A percentile compares a stretch with the other conserved stretches of the same genome.
Conservation (phyloP, 2,329 filamentous ascomycete species). For the Tolypocladium album region DNA sequence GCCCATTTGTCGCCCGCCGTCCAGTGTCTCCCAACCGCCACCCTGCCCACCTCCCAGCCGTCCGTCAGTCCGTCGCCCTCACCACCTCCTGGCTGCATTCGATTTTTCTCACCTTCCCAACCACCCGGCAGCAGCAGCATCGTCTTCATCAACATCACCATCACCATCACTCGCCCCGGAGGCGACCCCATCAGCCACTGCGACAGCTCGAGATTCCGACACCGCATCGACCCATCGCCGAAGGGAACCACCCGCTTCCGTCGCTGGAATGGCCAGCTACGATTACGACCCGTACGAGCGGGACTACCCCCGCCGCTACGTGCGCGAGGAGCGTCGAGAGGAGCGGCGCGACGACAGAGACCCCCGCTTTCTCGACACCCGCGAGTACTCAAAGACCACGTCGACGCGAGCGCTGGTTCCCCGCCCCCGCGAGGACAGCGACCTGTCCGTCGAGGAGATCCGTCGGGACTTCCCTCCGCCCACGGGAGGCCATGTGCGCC, state of each 20-base stretch:
- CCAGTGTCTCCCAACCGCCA: too few species aligned
- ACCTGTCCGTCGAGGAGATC: slow-evolving; percentile 69
- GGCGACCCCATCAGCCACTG: background rate
- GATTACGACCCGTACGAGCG: slow-evolving; percentile 48
- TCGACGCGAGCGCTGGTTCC: slow-evolving; percentile 44
- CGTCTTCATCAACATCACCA: background rate
- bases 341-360: slow-evolving; percentile 41
- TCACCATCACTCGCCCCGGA: background rate
- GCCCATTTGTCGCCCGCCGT: background rate
- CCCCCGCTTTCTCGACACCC: slow-evolving; percentile 41
- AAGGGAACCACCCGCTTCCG: background rate
- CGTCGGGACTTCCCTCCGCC: slow-evolving; percentile 75
- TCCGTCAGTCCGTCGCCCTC: background rate
- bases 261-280: slow-evolving; percentile 32
- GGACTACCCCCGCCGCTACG: slow-evolving; percentile 39
- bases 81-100: background rate
- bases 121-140: background rate
- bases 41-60: background rate
- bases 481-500: slow-evolving; percentile 38
- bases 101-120: background rate
- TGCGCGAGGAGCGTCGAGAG: slow-evolving; percentile 44
- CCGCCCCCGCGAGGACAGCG: slow-evolving; percentile 59
- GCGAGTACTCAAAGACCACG: slow-evolving; percentile 36
- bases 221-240: background rate
- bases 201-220: background rate